A percentile compares a stretch with the other conserved stretches of the same genome.
Evolutionary conservation across 2,329 filamentous ascomycete genomes (phyloP).

Genomic region (Monilinia aucupariae): DNA sequence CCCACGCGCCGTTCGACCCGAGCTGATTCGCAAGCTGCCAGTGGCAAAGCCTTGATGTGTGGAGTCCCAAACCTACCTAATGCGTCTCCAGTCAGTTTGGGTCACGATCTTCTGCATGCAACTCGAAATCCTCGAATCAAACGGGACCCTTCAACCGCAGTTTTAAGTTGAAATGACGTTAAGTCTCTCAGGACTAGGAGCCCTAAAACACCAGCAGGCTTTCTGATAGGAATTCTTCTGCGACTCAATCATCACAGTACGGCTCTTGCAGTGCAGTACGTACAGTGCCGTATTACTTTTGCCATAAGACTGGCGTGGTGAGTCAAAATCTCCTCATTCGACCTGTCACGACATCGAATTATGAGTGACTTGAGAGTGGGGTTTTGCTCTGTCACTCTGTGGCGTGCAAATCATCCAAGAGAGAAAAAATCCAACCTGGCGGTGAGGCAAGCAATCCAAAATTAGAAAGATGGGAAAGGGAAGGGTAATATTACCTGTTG

Average conservation of each 20-base stretch:
- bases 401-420: conserved; percentile 1
- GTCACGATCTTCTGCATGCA: conserved; percentile 16
- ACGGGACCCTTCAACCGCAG: not conserved
- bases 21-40: conserved; percentile 7
- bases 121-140: conserved; percentile 9
- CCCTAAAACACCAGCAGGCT: not conserved
- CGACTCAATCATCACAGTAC: not conserved
- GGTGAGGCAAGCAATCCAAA: conserved; percentile 5
- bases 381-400: not conserved
- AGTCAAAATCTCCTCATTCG: conserved; percentile 13
- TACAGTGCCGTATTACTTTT: too few species aligned
- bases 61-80: conserved; percentile 10
- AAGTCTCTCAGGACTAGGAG: not conserved
- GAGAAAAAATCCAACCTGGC: conserved; percentile 1
- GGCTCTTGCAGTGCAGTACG: too few species aligned
- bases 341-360: not conserved
- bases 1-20: not conserved
- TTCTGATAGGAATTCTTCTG: not conserved
- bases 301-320: not conserved
- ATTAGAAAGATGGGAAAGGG: conserved; percentile 2
- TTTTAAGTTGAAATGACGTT: conserved; percentile 3
- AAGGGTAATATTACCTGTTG: not conserved
- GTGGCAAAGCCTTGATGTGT: conserved; percentile 14
- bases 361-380: conserved; percentile 8
- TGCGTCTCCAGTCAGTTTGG: conserved; percentile 11